Evolutionary conservation across 345 rosid genomes (phyloP), one percentile per base, ranked within the genome.

Genomic region (Euphorbia tirucalli): DNA sequence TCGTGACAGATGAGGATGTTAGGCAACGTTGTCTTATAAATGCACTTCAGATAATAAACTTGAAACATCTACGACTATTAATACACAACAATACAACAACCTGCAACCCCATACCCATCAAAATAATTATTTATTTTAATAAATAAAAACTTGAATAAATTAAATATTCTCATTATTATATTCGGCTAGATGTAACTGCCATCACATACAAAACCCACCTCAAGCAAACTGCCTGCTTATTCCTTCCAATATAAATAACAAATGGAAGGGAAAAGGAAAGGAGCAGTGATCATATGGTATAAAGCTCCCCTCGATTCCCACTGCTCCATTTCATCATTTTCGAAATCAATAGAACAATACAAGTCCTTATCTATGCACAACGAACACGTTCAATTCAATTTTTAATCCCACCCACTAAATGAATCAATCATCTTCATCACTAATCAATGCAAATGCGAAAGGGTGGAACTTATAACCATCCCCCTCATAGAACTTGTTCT

Each of bases 401-500:
- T 61, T 66, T 16, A 7, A 16, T 55, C 5, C n/a, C 24, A 9
- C 57, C 6, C 46, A 11, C 9, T n/a, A 19, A 30, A 7, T 11
- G 27, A 57, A 69, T 87, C 85, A 89, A 50, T 89, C 96, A 10
- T 83, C 93, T 69, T 95, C 97, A 18, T 79, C 86, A 14, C 65
- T 74, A 0, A 79, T 41, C 21, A 83, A 72, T 21, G 84, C 66
- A 66, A 92, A 92, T 41, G 96, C 84, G 78, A 86, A 95, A 18
- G 99, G 99, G 73, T 69, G 70, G 84, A 92, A 92, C 78, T 88
- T 90, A 83, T 89, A 93, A 43, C 99, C 98, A 50, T 93, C 96
- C 55, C 98, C 99, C 76, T 96, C 99, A 56, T 96, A 95, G 81
- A 90, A 96, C 79, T 93, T 96, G 88, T 90, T 95, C 65, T 90